Evolutionary conservation across 495 filamentous ascomycete species (phyloP).

Genomic region (Penicillium lividum): DNA sequence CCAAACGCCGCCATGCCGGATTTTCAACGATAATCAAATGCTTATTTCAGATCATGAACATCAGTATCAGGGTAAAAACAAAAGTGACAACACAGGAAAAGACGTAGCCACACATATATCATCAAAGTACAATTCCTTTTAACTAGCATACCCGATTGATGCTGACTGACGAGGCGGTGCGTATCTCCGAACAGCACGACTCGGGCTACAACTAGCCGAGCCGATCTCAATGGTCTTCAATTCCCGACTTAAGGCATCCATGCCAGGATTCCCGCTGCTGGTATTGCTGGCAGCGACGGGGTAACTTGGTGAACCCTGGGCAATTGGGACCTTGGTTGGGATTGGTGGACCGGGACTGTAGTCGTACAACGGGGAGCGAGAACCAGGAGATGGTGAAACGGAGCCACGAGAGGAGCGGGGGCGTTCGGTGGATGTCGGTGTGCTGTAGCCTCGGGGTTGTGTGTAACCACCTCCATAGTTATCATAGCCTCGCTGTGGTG

Average conservation of each 20-base stretch:
- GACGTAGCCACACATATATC: constrained; percentile 23
- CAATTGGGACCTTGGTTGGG: constrained; percentile 73
- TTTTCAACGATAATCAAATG: constrained; percentile 21
- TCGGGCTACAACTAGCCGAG: constrained; percentile 35
- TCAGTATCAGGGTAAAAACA: constrained; percentile 9
- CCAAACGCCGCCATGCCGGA: constrained; percentile 24
- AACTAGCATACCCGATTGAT: constrained; percentile 38
- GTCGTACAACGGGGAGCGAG: constrained; percentile 38
- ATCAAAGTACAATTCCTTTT: constrained; percentile 12
- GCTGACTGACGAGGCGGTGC: constrained; percentile 24
- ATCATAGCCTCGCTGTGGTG: constrained; percentile 21
- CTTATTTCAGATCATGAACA: constrained; percentile 15
- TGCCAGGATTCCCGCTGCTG: constrained; percentile 37
- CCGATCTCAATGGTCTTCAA: constrained; percentile 84
- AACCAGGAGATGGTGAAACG: constrained; percentile 33
- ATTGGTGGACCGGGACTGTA: constrained; percentile 59
- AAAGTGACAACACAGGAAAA: constrained; percentile 3
- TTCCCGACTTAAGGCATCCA: constrained; percentile 73
- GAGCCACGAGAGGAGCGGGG: constrained; percentile 34
- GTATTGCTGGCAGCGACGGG: constrained; percentile 32
- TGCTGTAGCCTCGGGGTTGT: constrained; percentile 26
- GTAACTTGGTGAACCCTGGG: constrained; percentile 32
- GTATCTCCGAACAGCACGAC: constrained; percentile 32
- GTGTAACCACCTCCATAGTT: constrained; percentile 20
- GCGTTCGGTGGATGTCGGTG: constrained; percentile 25